A percentile compares a stretch with the other conserved stretches of the same genome.
These are phyloP conservation scores for Pestalotiopsis sp. DNA, from an alignment of 2,329 filamentous ascomycete genomes.

Conservation along the genomic window DNA sequence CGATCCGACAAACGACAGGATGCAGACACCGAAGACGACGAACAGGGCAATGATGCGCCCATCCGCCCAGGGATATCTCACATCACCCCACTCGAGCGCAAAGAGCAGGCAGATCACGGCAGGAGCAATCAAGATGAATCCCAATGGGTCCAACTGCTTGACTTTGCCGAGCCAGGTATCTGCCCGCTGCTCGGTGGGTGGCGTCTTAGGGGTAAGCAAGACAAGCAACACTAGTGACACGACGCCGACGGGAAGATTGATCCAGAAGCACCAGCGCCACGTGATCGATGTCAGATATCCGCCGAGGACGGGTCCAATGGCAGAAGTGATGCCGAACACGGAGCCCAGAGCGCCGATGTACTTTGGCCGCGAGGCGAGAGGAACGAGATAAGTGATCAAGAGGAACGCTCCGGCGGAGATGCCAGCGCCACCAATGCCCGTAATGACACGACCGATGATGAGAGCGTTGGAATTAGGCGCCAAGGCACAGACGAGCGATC, in stretches of 20 bases:
- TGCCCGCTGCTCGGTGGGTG: background rate
- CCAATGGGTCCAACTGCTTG: background rate
- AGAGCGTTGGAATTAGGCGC: conserved; percentile 27
- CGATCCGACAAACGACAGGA: background rate
- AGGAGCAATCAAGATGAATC: background rate
- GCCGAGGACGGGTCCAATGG: background rate
- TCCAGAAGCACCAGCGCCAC: conserved; percentile 14
- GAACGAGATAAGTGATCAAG: conserved; percentile 23
- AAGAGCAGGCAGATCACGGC: background rate
- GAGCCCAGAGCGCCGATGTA: conserved; percentile 2
- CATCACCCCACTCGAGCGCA: conserved; percentile 7
- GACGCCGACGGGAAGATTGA: conserved; percentile 9
- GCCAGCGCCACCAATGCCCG: conserved; percentile 22
- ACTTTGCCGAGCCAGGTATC: background rate
- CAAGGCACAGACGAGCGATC: conserved; percentile 25
- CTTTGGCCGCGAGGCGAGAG: conserved; percentile 9
- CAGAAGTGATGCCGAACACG: conserved; percentile 8
- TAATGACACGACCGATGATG: conserved; percentile 29
- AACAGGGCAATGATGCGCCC: conserved; percentile 6
- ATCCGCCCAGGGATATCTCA: conserved; percentile 2
- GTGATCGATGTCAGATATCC: background rate
- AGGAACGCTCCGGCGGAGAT: conserved; percentile 2
- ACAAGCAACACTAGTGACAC: background rate
- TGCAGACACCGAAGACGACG: background rate
- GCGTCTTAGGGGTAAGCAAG: background rate